Evolutionary conservation across 441 rosid genomes (phyloP).

Genomic region (Pelargonium myrrhifolium): DNA sequence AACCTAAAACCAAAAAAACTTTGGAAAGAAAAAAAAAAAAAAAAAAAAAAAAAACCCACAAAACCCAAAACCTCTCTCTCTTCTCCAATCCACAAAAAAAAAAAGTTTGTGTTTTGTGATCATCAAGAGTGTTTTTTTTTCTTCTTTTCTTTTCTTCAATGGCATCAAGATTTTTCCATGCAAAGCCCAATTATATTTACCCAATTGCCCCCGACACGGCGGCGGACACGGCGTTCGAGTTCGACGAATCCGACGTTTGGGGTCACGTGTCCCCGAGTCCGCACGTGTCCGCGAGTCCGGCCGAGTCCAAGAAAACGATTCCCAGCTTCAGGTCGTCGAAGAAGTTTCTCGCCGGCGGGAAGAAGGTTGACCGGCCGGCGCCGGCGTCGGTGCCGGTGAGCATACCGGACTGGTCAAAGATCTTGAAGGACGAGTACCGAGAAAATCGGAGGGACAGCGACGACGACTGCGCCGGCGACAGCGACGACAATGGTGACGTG

Average conservation of each 20-base stretch:
- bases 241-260: constrained; percentile 61
- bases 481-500: constrained; percentile 13
- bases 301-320: constrained; percentile 24
- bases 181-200: constrained; percentile 31
- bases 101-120: too few species aligned
- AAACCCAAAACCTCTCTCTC: constrained; percentile 1
- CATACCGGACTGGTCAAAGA: constrained; percentile 79
- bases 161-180: constrained; percentile 44
- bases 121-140: too few species aligned
- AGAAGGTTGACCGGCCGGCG: constrained; percentile 6
- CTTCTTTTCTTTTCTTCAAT: constrained; percentile 17
- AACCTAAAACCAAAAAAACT: too few species aligned
- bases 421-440: background rate
- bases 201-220: constrained; percentile 21
- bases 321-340: constrained; percentile 34
- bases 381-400: constrained; percentile 63
- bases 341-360: constrained; percentile 25
- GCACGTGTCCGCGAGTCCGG: background rate
- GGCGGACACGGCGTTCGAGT: constrained; percentile 36
- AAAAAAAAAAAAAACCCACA: background rate
- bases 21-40: too few species aligned
- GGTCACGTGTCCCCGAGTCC: background rate
- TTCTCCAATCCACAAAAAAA: background rate
- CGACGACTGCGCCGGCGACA: constrained; percentile 14
- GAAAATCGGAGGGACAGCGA: constrained; percentile 12